Percentiles rank a stretch among this genome's conserved stretches.
Evolutionary conservation across 2,329 filamentous ascomycete genomes (phyloP).

Genomic region (Stachybotrys chartarum): DNA sequence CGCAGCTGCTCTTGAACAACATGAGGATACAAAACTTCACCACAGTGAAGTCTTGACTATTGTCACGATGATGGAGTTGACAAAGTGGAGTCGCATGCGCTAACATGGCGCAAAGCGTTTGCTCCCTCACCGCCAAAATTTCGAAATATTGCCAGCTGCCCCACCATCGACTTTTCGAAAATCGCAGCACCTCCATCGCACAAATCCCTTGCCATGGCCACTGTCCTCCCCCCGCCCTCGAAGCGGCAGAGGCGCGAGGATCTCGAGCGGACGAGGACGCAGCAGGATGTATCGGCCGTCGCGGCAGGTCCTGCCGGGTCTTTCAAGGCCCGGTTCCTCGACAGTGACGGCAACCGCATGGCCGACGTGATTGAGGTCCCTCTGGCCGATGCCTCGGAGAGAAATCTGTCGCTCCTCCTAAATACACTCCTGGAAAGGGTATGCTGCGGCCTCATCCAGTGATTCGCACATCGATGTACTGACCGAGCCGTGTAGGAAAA

Average conservation of each 20-base stretch:
- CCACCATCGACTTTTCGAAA: too few species aligned
- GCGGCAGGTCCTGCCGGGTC: conserved; percentile 65
- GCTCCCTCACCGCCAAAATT: too few species aligned
- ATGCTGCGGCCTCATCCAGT: conserved; percentile 8
- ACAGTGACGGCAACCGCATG: conserved; percentile 68
- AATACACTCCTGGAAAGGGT: conserved; percentile 78
- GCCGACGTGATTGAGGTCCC: conserved; percentile 66
- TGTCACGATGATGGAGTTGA: too few species aligned
- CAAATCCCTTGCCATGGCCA: conserved; percentile 55
- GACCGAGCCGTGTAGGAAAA: conserved; percentile 29
- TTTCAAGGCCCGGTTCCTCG: conserved; percentile 80
- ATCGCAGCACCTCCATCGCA: not conserved
- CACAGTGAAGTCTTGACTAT: too few species aligned
- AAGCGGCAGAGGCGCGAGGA: conserved; percentile 79
- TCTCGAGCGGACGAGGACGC: conserved; percentile 62
- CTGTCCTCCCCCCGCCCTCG: conserved; percentile 72
- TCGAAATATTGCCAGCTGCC: too few species aligned
- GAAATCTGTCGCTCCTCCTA: conserved; percentile 79
- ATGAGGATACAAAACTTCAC: too few species aligned
- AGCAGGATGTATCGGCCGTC: conserved; percentile 62
- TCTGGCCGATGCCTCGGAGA: conserved; percentile 76
- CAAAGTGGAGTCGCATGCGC: too few species aligned
- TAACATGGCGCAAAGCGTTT: too few species aligned
- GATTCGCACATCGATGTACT: conserved; percentile 1
- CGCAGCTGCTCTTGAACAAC: too few species aligned